Percentiles rank a stretch among this genome's conserved stretches.
Conservation (phyloP, 73 alveolate species). For the Paramecium primaurelia region DNA sequence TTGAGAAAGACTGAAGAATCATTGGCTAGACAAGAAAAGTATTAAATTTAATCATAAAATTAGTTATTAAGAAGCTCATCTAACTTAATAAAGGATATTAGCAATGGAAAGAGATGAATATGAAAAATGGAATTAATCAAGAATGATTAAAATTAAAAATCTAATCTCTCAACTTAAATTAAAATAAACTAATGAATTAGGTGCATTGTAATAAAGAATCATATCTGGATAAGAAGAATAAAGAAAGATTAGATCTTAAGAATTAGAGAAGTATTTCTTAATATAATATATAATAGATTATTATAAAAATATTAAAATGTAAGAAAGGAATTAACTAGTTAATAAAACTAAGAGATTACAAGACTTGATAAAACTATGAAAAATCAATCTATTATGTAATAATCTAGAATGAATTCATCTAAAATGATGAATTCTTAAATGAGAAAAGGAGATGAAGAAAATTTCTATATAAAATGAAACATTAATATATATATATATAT, state of each 20-base stretch:
- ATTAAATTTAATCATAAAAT: neutral
- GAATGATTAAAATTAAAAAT: constrained; percentile 47
- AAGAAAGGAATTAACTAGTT: constrained; percentile 50
- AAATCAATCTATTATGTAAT: constrained; percentile 39
- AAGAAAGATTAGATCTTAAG: constrained; percentile 58
- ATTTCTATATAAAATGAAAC: neutral
- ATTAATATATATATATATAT: neutral
- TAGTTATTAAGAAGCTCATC: constrained; percentile 59
- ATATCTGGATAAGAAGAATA: constrained; percentile 58
- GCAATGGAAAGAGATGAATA: constrained; percentile 58
- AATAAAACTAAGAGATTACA: constrained; percentile 53
- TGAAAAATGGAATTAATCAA: constrained; percentile 56
- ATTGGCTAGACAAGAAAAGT: constrained; percentile 57
- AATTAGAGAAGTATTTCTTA: constrained; percentile 41
- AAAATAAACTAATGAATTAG: constrained; percentile 41
- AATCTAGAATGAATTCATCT: constrained; percentile 44
- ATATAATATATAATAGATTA: neutral
- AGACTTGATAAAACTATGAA: constrained; percentile 54
- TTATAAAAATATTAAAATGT: constrained; percentile 59
- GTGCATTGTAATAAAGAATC: constrained; percentile 53
- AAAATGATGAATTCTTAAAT: neutral
- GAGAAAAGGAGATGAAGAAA: constrained; percentile 27
- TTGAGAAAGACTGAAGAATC: constrained; percentile 60
- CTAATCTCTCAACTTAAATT: constrained; percentile 13
- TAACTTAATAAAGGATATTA: constrained; percentile 44